Conservation (phyloP, 2,329 filamentous ascomycete genomes). For the Lachnellula occidentalis region DNA sequence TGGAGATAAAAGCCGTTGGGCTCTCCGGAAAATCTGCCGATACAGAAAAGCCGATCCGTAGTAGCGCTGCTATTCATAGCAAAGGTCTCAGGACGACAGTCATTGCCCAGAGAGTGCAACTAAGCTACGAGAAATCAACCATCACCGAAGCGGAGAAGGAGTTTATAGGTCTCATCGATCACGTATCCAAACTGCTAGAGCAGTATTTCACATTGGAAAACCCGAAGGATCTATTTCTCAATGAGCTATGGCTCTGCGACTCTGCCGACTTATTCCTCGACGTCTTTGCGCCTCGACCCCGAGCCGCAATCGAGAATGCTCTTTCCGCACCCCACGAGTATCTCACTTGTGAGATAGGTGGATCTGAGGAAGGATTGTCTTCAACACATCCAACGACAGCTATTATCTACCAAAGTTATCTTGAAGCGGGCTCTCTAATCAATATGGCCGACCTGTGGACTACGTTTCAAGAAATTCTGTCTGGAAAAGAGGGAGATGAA, state of each 20-base stretch:
- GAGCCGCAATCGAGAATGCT: constrained; percentile 64
- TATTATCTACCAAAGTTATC: constrained; percentile 72
- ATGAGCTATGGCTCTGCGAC: constrained; percentile 74
- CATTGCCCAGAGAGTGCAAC: constrained; percentile 73
- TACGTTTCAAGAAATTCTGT: constrained; percentile 62
- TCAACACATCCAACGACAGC: constrained; percentile 64
- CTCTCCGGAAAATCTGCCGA: constrained; percentile 43
- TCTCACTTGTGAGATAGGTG: constrained; percentile 66
- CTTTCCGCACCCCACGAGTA: constrained; percentile 72
- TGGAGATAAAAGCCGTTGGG: constrained; percentile 42
- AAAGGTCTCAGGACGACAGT: constrained; percentile 71
- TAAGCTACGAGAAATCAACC: constrained; percentile 67
- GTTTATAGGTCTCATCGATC: constrained; percentile 62
- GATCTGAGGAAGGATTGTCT: constrained; percentile 43
- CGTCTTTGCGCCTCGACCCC: constrained; percentile 70
- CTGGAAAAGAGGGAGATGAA: constrained; percentile 30
- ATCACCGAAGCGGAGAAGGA: constrained; percentile 66
- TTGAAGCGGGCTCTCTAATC: constrained; percentile 70
- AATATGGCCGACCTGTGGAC: constrained; percentile 77
- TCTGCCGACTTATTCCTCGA: constrained; percentile 63
- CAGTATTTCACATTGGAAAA: constrained; percentile 37
- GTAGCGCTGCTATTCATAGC: constrained; percentile 67
- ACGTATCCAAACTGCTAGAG: constrained; percentile 46
- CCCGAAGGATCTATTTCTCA: constrained; percentile 49
- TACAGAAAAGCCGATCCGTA: constrained; percentile 53